Base-by-base conservation (phyloP, 1,284 basidiomycete species). In the Trametes versicolor region DNA sequence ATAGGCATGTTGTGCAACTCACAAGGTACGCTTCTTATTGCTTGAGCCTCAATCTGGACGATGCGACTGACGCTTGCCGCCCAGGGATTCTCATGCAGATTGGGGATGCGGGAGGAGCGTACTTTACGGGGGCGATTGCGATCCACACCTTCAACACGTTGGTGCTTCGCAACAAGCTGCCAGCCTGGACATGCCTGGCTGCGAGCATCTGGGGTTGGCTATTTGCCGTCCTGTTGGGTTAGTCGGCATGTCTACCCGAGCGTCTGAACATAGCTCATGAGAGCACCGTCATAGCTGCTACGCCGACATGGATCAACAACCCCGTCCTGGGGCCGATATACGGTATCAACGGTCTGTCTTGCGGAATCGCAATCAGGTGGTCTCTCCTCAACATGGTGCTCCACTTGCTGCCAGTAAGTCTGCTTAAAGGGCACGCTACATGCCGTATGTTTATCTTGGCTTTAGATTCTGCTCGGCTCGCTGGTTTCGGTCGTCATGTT, bases 131-230 rank as follows among this genome's bases (percentile, higher is more conserved):
- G 8, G 79, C 83, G 12, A 88, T 91, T 65, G 87, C 85, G 2
- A 71, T 90, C n/a, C 91, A 93, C 73, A 86, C 88, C 0, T 89
- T 92, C 78, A 84, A 81, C 69, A 85, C 88, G 21, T 79, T 92
- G 48, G 86, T 89, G 10, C 78, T 92, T 58, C 81, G 81, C 59
- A 80, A 80, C 65, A 82, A 82, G 36, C 85, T 87, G 67, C 83
- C 86, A 9, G 70, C 75, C 12, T 81, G 86, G 76, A 75, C 85
- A 25, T 85, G 82, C 65, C 72, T 75, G 3, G 73, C 75, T 7
- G 76, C 79, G 17, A 83, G 86, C 34, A 61, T 71, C n/a, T 54
- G 83, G 53, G 90, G 91, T 56, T 91, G 89, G 89, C 68, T 75
- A 10, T 64, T 80, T 29, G 78, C 88, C 21, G 65, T 81, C 15